These are phyloP conservation scores for Mucor plumbeus DNA, from an alignment of 371 early-diverging fungal species.

Conservation along the genomic window DNA sequence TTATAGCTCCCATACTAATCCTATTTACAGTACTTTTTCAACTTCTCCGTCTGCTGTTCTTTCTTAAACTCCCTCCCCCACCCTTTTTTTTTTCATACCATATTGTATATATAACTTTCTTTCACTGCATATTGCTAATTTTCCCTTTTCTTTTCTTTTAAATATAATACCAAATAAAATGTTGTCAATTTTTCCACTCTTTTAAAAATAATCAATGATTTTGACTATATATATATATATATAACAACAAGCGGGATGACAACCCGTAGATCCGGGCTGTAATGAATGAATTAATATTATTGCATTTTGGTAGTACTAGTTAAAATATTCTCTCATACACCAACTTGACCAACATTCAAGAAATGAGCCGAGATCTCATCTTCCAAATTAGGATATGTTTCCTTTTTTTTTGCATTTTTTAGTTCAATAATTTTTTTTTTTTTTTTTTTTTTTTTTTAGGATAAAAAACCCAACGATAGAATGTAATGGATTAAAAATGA, in stretches of 20 bases:
- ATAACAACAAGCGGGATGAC: background rate
- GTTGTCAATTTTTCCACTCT: background rate
- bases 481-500: background rate
- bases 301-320: background rate
- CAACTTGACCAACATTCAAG: background rate
- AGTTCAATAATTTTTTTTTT: background rate
- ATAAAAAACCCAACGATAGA: background rate
- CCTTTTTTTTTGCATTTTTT: background rate
- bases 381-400: conserved; percentile 1
- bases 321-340: background rate
- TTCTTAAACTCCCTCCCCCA: conserved; percentile 15
- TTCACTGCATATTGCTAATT: conserved; percentile 1
- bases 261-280: conserved; percentile 8
- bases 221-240: too few species aligned
- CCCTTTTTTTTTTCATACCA: conserved; percentile 6
- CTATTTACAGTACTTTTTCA: conserved; percentile 38
- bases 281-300: too few species aligned
- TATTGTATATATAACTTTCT: conserved; percentile 15
- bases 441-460: background rate
- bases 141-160: background rate
- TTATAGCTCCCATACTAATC: conserved; percentile 42
- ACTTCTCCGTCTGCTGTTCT: conserved; percentile 42
- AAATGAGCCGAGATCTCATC: conserved; percentile 3
- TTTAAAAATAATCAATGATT: background rate
- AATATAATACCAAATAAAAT: conserved; percentile 6